phyloP scores from a whole-genome alignment of 371 early-diverging fungal genomes.

The Mucor piriformis region DNA sequence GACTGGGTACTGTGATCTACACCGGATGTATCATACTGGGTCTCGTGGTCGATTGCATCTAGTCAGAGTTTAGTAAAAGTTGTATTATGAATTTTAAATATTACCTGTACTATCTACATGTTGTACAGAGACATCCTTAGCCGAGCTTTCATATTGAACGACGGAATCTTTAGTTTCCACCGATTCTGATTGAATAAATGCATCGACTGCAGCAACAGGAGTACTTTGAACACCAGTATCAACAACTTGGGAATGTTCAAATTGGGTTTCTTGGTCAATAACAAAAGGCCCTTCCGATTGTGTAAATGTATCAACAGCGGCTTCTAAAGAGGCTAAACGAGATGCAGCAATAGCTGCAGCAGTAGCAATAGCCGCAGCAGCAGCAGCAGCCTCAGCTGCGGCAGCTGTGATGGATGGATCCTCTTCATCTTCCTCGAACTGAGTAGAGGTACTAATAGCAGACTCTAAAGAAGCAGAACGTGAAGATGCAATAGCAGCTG shows the following conservation, averaged over 20 bases:
- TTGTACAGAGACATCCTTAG: neutral
- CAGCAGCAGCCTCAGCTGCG: neutral
- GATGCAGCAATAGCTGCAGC: constrained; percentile 6
- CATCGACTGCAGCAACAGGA: neutral
- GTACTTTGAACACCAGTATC: constrained; percentile 10
- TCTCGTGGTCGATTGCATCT: constrained; percentile 9
- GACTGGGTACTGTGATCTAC: constrained; percentile 16
- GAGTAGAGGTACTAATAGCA: neutral
- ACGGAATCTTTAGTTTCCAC: constrained; percentile 11
- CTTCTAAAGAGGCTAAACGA: constrained; percentile 4
- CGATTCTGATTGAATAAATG: constrained; percentile 12
- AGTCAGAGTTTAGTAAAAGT: neutral
- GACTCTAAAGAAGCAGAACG: constrained; percentile 1
- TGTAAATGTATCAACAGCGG: constrained; percentile 1
- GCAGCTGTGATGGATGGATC: neutral
- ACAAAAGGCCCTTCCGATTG: constrained; percentile 4
- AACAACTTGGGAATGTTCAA: neutral
- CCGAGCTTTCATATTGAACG: constrained; percentile 11
- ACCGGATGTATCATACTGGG: constrained; percentile 15
- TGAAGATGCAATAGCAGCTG: constrained; percentile 16
- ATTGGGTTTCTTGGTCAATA: constrained; percentile 19
- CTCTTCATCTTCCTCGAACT: constrained; percentile 8
- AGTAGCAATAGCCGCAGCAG: neutral
- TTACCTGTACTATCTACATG: neutral
- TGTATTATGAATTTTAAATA: neutral